phyloP scores from a whole-genome alignment of 2,329 filamentous ascomycete species.

The Ophiostoma sp. region DNA sequence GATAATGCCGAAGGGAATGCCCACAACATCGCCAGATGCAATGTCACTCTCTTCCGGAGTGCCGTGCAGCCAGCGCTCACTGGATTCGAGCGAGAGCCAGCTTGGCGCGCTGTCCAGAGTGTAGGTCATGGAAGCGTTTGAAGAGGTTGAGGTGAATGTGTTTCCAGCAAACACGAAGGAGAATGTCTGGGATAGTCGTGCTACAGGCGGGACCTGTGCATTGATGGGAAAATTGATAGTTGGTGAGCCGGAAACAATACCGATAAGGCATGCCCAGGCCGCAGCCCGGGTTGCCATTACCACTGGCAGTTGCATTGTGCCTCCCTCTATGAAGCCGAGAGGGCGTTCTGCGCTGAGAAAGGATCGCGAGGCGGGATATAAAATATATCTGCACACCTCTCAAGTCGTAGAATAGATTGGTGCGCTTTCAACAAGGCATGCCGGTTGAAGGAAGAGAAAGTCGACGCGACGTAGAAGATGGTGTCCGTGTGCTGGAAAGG shows the following conservation, averaged over 20 bases:
- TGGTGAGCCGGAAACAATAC: conserved; percentile 35
- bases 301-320: conserved; percentile 20
- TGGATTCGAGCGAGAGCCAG: conserved; percentile 69
- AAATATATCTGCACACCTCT: too few relatives aligned
- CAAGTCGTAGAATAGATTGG: too few relatives aligned
- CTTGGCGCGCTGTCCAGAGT: conserved; percentile 57
- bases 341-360: neutral
- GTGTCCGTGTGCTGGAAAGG: neutral
- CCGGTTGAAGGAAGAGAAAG: neutral
- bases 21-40: conserved; percentile 45
- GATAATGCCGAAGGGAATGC: conserved; percentile 58
- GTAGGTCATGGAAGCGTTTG: conserved; percentile 53
- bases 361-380: neutral
- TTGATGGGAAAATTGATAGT: conserved; percentile 66
- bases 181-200: conserved; percentile 61
- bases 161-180: conserved; percentile 65
- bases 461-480: neutral
- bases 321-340: neutral
- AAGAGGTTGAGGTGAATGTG: conserved; percentile 60
- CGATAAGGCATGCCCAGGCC: conserved; percentile 23
- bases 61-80: conserved; percentile 61
- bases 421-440: neutral
- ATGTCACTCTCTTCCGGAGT: conserved; percentile 55
- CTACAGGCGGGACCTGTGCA: conserved; percentile 75
- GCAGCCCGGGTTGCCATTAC: conserved; percentile 18